Conservation (phyloP, 495 filamentous ascomycete species). For the Neurospora sublineolata region DNA sequence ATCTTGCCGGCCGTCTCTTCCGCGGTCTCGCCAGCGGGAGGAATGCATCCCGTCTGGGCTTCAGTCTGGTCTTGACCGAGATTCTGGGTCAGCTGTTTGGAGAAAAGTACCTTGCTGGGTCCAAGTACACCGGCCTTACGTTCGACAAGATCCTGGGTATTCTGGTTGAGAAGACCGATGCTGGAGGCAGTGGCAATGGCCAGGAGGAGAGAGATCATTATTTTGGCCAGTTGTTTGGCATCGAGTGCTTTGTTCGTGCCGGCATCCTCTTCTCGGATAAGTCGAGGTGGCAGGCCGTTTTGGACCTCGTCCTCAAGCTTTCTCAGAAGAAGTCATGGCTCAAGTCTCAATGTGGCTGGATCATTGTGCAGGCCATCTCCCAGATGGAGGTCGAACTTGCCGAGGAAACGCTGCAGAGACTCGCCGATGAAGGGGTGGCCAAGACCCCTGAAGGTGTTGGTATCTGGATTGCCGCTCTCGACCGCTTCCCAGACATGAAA, state of each 20-base stretch:
- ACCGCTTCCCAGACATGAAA: conserved; percentile 49
- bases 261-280: conserved; percentile 52
- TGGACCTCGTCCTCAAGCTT: conserved; percentile 48
- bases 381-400: conserved; percentile 42
- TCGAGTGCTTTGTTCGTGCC: conserved; percentile 73
- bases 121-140: conserved; percentile 37
- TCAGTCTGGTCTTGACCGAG: conserved; percentile 80
- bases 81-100: conserved; percentile 55
- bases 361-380: conserved; percentile 42
- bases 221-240: conserved; percentile 76
- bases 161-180: conserved; percentile 56
- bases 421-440: conserved; percentile 52
- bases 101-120: conserved; percentile 24
- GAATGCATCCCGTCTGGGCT: conserved; percentile 84
- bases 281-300: conserved; percentile 49
- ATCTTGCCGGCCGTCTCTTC: conserved; percentile 57
- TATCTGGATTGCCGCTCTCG: conserved; percentile 64
- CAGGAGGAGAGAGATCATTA: conserved; percentile 78
- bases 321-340: conserved; percentile 70
- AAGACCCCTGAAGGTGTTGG: conserved; percentile 79
- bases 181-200: conserved; percentile 51
- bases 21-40: conserved; percentile 80
- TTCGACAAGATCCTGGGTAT: conserved; percentile 49
- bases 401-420: conserved; percentile 47
- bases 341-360: conserved; percentile 72